Conservation (phyloP, 2,329 filamentous ascomycete genomes). For the Fusarium pseudonygamai region DNA sequence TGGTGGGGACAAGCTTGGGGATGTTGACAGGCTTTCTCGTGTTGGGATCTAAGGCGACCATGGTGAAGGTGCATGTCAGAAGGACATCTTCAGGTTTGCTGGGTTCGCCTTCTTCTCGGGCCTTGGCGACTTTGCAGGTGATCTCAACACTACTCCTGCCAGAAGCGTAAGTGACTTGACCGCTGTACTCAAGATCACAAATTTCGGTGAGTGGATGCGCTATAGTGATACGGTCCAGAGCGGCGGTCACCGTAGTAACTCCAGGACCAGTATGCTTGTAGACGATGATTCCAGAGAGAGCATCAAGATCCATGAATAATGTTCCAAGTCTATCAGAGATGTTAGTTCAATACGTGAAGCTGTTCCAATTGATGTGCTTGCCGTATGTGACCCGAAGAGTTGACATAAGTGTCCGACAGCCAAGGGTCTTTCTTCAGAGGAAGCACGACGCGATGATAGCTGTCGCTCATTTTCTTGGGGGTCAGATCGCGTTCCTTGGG, state of each 20-base stretch:
- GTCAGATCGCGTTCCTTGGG: slow-evolving; percentile 39
- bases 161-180: slow-evolving; percentile 71
- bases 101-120: slow-evolving; percentile 65
- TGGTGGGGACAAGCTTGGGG: slow-evolving; percentile 38
- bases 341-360: too few relatives aligned
- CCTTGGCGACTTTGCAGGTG: slow-evolving; percentile 77
- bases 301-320: slow-evolving; percentile 83
- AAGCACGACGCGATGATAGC: slow-evolving; percentile 53
- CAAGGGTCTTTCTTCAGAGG: slow-evolving; percentile 78
- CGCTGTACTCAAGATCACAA: slow-evolving; percentile 78
- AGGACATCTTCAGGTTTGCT: slow-evolving; percentile 56
- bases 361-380: background rate
- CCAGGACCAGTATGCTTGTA: slow-evolving; percentile 72
- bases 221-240: slow-evolving; percentile 63
- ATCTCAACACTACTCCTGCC: slow-evolving; percentile 79
- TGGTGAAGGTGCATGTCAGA: slow-evolving; percentile 53
- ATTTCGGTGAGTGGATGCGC: slow-evolving; percentile 79
- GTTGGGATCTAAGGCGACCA: slow-evolving; percentile 44
- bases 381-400: slow-evolving; percentile 77
- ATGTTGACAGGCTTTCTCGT: slow-evolving; percentile 43
- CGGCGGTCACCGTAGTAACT: slow-evolving; percentile 61
- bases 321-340: slow-evolving; percentile 63
- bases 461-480: slow-evolving; percentile 46
- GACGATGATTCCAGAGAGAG: slow-evolving; percentile 78
- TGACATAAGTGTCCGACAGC: slow-evolving; percentile 81